Evolutionary conservation across 331 rosid genomes (phyloP).

Genomic region (Dryas integrifolia): DNA sequence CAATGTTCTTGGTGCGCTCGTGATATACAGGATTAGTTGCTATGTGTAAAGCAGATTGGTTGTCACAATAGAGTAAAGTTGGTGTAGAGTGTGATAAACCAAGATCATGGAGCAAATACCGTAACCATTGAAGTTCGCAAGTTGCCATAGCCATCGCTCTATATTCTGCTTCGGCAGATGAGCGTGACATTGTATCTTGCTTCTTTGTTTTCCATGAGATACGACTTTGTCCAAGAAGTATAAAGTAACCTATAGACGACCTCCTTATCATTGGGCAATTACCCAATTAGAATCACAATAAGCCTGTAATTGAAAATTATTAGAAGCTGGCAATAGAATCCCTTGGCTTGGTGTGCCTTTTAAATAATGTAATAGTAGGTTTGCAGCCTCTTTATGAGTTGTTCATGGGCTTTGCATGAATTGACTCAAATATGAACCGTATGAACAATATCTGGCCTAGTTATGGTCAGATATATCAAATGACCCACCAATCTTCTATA

Average conservation of each 20-base stretch:
- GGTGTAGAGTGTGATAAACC: too few relatives aligned
- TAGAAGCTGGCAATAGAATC: background rate
- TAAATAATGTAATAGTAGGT: background rate
- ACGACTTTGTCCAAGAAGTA: background rate
- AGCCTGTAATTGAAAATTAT: background rate
- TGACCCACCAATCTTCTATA: background rate
- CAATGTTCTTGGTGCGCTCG: too few relatives aligned
- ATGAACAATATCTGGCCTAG: background rate
- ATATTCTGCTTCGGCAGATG: too few relatives aligned
- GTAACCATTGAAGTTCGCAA: too few relatives aligned
- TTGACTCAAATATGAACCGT: background rate
- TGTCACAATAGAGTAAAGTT: too few relatives aligned
- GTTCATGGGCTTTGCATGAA: background rate
- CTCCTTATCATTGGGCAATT: background rate
- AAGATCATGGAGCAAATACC: too few relatives aligned
- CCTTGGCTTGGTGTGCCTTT: background rate
- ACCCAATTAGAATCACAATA: background rate
- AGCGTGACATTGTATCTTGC: background rate
- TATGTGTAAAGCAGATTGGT: too few relatives aligned
- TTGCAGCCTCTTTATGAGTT: background rate
- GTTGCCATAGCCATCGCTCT: too few relatives aligned
- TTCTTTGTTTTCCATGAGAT: constrained; percentile 1
- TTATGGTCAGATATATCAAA: constrained; percentile 1
- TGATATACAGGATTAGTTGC: too few relatives aligned
- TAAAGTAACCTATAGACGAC: background rate